phyloP scores from a whole-genome alignment of 73 alveolate genomes.

The Symbiodinium natans region DNA sequence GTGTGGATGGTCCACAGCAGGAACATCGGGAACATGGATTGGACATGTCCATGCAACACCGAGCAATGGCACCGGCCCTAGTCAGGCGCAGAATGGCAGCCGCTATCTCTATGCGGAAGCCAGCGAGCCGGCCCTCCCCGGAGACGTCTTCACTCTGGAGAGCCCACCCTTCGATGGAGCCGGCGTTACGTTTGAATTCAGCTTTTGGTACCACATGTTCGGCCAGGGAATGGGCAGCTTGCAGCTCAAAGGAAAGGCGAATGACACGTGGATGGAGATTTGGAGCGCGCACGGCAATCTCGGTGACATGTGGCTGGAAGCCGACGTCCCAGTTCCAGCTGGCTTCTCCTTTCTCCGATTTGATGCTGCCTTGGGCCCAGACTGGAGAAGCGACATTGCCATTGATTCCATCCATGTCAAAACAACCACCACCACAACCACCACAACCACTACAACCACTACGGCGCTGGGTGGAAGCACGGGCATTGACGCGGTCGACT shows the following conservation, averaged over 20 bases:
- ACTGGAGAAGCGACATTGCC: conserved; percentile 54
- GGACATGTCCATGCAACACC: neutral
- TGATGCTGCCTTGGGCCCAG: conserved; percentile 10
- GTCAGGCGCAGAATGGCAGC: neutral
- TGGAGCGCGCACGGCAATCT: conserved; percentile 8
- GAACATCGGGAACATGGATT: neutral
- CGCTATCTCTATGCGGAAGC: neutral
- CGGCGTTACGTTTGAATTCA: neutral
- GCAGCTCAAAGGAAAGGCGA: conserved; percentile 13
- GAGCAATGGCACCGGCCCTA: conserved; percentile 58
- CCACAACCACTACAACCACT: neutral
- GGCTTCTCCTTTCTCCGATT: conserved; percentile 29
- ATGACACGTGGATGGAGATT: neutral
- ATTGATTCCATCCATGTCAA: neutral
- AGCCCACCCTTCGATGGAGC: conserved; percentile 37
- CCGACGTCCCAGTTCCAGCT: neutral
- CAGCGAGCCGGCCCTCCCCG: conserved; percentile 35
- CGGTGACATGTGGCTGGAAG: neutral
- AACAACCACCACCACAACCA: neutral
- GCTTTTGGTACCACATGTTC: conserved; percentile 23
- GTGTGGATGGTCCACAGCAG: conserved; percentile 26
- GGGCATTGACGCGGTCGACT: conserved; percentile 22
- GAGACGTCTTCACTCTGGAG: conserved; percentile 26
- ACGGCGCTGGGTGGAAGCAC: neutral
- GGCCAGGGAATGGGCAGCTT: conserved; percentile 50